phyloP scores from a whole-genome alignment of 305 asterid species.

The Fraxinus dipetala region DNA sequence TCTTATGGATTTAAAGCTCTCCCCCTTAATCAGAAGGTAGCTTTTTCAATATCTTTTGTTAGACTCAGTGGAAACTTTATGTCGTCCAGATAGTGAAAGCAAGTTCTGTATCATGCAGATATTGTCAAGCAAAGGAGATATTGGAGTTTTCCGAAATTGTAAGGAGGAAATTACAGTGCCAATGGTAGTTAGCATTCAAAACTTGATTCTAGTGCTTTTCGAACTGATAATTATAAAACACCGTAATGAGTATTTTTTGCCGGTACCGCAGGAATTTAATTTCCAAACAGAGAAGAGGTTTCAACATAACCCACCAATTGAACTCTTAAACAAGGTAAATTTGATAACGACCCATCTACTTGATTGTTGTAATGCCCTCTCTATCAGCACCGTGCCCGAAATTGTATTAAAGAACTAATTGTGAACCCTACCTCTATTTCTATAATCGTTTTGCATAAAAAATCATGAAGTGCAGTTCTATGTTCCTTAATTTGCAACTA shows the following conservation, averaged over 20 bases:
- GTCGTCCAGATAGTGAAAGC: neutral
- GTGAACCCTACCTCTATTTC: neutral
- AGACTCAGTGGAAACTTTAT: neutral
- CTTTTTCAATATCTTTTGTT: neutral
- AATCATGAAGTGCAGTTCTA: neutral
- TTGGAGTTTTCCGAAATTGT: conserved; percentile 64
- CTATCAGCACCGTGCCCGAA: neutral
- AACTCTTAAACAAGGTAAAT: conserved; percentile 70
- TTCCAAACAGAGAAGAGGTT: conserved; percentile 63
- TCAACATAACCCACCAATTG: conserved; percentile 64
- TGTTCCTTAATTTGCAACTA: neutral
- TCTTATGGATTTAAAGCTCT: conserved; percentile 46
- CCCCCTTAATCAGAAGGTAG: conserved; percentile 47
- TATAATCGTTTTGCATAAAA: neutral
- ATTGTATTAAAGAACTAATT: neutral
- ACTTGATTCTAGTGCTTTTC: conserved; percentile 1
- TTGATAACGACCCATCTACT: conserved; percentile 14
- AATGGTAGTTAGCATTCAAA: conserved; percentile 43
- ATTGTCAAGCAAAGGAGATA: conserved; percentile 83
- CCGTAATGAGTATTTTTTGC: conserved; percentile 15
- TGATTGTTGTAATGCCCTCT: neutral
- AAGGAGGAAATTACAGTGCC: conserved; percentile 79
- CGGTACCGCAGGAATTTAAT: conserved; percentile 64
- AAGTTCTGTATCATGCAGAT: conserved; percentile 40
- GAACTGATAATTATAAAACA: conserved; percentile 12